Percentiles rank a stretch among this genome's conserved stretches.
These are phyloP conservation scores for Cryptococcus depauperatus DNA, from an alignment of 1,284 basidiomycete species.

Conservation along the genomic window DNA sequence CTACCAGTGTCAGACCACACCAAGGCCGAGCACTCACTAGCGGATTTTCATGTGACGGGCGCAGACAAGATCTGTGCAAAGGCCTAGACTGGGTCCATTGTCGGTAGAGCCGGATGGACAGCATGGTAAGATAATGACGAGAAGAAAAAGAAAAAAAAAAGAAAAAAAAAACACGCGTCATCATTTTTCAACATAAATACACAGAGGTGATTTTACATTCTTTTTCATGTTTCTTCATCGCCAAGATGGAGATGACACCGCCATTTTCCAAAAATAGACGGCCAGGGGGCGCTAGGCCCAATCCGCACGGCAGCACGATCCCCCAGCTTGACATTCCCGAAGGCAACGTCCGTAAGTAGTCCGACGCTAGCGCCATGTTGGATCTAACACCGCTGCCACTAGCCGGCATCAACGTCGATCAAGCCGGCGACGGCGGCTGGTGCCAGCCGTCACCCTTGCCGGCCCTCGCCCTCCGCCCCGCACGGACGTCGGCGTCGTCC, in stretches of 20 bases:
- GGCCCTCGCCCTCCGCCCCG: constrained; percentile 24
- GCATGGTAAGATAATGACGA: background rate
- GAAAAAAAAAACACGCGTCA: too few relatives aligned
- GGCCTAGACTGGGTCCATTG: background rate
- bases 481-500: constrained; percentile 16
- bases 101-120: background rate
- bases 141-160: too few relatives aligned
- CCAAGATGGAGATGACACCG: background rate
- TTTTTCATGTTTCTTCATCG: background rate
- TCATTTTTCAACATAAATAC: too few relatives aligned
- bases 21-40: constrained; percentile 27
- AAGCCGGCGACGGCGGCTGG: constrained; percentile 40
- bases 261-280: background rate
- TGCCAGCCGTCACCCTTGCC: constrained; percentile 27
- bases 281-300: constrained; percentile 28
- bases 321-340: constrained; percentile 36
- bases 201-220: too few relatives aligned
- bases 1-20: constrained; percentile 18
- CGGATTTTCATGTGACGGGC: constrained; percentile 34
- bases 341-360: constrained; percentile 45
- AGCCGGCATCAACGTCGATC: constrained; percentile 43
- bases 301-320: constrained; percentile 8
- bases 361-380: background rate
- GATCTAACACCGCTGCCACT: background rate
- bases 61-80: too few relatives aligned